These are phyloP conservation scores for Blastobotrys indianensis DNA, from an alignment of 1,139 yeast genomes.

Conservation along the genomic window DNA sequence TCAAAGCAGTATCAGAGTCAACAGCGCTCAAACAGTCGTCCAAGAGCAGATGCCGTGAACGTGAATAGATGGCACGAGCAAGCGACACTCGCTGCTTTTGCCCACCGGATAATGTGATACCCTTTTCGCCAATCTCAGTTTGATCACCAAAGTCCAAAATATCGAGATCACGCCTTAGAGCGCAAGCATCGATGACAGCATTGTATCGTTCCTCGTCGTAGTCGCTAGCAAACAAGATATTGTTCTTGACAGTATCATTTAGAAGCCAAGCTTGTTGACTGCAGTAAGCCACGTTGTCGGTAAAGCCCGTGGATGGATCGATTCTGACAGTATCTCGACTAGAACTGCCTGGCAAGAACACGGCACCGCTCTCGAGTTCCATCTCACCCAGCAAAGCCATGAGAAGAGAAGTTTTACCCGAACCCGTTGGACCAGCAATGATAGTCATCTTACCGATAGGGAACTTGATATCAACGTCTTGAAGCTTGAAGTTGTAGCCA, in stretches of 20 bases:
- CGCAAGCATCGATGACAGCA: conserved; percentile 66
- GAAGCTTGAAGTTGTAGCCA: conserved; percentile 57
- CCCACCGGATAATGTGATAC: conserved; percentile 94
- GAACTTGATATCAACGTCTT: conserved; percentile 66
- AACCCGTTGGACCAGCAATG: conserved; percentile 87
- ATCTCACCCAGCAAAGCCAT: conserved; percentile 93
- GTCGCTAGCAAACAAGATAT: conserved; percentile 71
- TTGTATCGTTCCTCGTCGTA: conserved; percentile 71
- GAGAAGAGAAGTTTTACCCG: conserved; percentile 88
- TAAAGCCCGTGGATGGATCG: conserved; percentile 70
- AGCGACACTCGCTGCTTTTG: conserved; percentile 94
- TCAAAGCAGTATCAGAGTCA: conserved; percentile 90
- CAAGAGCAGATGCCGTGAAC: conserved; percentile 69
- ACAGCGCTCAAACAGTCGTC: conserved; percentile 97
- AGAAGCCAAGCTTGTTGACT: conserved; percentile 94
- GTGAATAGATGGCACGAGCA: conserved; percentile 89
- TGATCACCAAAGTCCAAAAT: conserved; percentile 60
- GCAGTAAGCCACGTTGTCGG: conserved; percentile 92
- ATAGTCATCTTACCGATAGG: conserved; percentile 72
- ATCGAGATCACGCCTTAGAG: conserved; percentile 69
- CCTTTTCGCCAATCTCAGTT: conserved; percentile 92
- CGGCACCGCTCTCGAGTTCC: conserved; percentile 66
- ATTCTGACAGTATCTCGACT: conserved; percentile 65
- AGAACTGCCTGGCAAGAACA: conserved; percentile 65
- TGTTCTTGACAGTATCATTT: conserved; percentile 80